Evolutionary conservation across 2,329 filamentous ascomycete genomes (phyloP).

Genomic region (Colletotrichum sp.): DNA sequence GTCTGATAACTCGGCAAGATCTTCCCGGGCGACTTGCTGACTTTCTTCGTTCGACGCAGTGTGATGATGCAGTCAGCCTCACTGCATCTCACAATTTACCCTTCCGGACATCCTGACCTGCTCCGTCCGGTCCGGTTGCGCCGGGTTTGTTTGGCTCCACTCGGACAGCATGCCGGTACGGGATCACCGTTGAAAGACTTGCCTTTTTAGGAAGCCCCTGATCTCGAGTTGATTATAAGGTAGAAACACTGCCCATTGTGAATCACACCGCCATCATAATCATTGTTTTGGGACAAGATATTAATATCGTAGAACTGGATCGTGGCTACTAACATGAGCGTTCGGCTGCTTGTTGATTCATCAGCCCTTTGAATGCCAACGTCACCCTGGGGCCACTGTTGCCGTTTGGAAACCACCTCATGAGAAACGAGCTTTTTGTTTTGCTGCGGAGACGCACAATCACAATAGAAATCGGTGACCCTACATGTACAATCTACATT

Average conservation of each 20-base stretch:
- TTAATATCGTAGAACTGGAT: neutral
- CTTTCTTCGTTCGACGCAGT: neutral
- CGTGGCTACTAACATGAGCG: fast-evolving
- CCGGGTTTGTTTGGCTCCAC: neutral
- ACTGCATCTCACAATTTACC: neutral
- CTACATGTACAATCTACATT: neutral
- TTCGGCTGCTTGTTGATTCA: fast-evolving
- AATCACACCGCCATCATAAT: neutral
- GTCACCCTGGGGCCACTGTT: fast-evolving
- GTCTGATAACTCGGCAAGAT: neutral
- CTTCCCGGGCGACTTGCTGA: neutral
- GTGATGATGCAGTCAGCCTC: neutral
- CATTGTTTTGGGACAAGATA: fast-evolving
- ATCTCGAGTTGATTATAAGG: neutral
- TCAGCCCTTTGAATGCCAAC: neutral
- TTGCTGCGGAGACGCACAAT: too few species aligned
- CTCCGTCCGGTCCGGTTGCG: neutral
- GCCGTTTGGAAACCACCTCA: neutral
- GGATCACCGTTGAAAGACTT: neutral
- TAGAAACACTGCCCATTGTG: neutral
- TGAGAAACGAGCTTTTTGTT: too few species aligned
- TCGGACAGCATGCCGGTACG: neutral
- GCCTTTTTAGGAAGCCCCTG: neutral
- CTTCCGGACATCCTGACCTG: neutral
- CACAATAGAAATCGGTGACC: too few species aligned